Conservation (phyloP, 2,329 filamentous ascomycete genomes). For the Cercospora brassicicola region DNA sequence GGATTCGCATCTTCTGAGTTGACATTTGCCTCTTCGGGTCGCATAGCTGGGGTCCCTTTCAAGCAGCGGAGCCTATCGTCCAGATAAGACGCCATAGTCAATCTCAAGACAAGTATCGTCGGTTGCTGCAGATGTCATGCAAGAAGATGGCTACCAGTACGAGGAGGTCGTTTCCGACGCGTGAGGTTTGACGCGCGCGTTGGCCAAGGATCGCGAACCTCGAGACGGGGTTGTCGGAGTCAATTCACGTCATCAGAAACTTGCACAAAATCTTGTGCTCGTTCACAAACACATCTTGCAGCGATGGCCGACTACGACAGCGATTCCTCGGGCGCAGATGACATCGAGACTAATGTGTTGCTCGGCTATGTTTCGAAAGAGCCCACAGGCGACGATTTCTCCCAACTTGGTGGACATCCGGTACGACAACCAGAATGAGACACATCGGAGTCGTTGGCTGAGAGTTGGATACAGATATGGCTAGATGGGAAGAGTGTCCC, state of each 20-base stretch:
- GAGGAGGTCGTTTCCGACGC: not conserved
- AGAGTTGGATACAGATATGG: conserved; percentile 66
- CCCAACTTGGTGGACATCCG: conserved; percentile 81
- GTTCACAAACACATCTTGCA: conserved; percentile 2
- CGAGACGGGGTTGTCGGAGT: not conserved
- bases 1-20: not conserved
- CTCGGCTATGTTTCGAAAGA: conserved; percentile 86
- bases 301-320: conserved; percentile 71
- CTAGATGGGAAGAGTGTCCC: conserved; percentile 69
- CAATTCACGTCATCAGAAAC: conserved; percentile 6
- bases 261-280: conserved; percentile 8
- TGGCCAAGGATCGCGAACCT: not conserved
- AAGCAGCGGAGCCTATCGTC: not conserved
- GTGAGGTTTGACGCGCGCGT: not conserved
- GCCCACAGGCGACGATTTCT: conserved; percentile 76
- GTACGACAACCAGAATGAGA: conserved; percentile 57
- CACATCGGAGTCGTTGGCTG: conserved; percentile 18
- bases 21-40: not conserved
- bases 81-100: not conserved
- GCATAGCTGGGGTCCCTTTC: not conserved
- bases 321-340: conserved; percentile 72
- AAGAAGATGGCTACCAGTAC: too few relatives aligned
- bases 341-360: conserved; percentile 80
- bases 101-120: too few relatives aligned
- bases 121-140: too few relatives aligned